phyloP scores from a whole-genome alignment of 2,329 filamentous ascomycete species.

The Fonsecaea nubica region DNA sequence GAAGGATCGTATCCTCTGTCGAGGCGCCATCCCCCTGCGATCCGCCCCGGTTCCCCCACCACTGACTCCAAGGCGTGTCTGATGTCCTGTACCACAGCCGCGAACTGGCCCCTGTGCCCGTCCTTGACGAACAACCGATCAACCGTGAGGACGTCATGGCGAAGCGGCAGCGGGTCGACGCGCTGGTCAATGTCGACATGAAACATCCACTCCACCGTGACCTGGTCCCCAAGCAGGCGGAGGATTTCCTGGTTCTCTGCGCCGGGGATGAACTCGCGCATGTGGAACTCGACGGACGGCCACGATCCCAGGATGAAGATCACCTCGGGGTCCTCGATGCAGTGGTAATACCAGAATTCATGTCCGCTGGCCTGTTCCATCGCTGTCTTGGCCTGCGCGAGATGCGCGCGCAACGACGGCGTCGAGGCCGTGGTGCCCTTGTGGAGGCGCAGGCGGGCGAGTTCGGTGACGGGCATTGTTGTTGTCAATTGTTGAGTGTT shows the following conservation, averaged over 20 bases:
- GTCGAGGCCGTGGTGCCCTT: constrained; percentile 38
- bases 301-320: constrained; percentile 57
- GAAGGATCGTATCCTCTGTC: constrained; percentile 42
- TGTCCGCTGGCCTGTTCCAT: constrained; percentile 49
- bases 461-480: constrained; percentile 53
- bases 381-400: constrained; percentile 47
- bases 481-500: no score
- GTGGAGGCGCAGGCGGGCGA: constrained; percentile 52
- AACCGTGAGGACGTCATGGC: constrained; percentile 24
- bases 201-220: constrained; percentile 53
- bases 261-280: constrained; percentile 52
- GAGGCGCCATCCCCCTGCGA: constrained; percentile 51
- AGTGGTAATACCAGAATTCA: constrained; percentile 50
- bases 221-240: constrained; percentile 44
- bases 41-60: constrained; percentile 41
- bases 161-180: constrained; percentile 8
- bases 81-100: constrained; percentile 15
- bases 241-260: constrained; percentile 51
- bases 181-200: constrained; percentile 50
- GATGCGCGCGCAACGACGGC: constrained; percentile 42
- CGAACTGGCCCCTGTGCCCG: constrained; percentile 22
- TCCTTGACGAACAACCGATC: constrained; percentile 28
- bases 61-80: constrained; percentile 23
- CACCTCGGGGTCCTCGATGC: constrained; percentile 52
- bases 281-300: constrained; percentile 52